Evolutionary conservation across 768 basidiomycete species (phyloP), one percentile per base, ranked within the genome.

Genomic region (Neoboletus brunneissimus): DNA sequence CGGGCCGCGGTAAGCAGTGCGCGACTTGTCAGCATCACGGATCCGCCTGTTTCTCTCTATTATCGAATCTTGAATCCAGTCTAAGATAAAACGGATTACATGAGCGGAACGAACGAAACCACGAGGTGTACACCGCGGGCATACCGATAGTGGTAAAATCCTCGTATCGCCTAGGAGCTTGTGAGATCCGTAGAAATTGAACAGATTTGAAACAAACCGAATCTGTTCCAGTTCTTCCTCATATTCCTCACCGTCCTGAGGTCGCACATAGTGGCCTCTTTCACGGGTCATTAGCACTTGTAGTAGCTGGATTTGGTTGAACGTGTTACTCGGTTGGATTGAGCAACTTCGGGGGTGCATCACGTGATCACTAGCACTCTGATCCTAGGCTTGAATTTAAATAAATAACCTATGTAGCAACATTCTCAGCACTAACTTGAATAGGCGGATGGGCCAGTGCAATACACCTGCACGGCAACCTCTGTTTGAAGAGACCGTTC

Each of bases 41-140:
- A 89, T 77, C 23, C 92, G 86, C 63, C 90, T 78, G 59, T 88
- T 89, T 27, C 94, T 81, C 68, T 98, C 96, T 32, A 91, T 80
- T 42, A 94, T 84, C 3, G 94, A 91, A 74, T 98, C 96, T 66
- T 97, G 91, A 47, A 98, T 90, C 96, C 96, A 98, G 70, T 98
- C 96, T 97, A 63, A 35, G 52, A 35, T 35, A 7, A 23, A 34
- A 46, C 54, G 6, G 4, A 47, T 57, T 57, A 53, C 47, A 60
- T 54, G 55, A 54, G 52, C 48, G 54, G 31, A 49, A 47, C 59
- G 57, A 64, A 51, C 49, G 23, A 60, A 52, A 46, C 45, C 29
- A 59, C 40, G 51, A 57, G 54, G 50, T 48, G 35, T n/a, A 51
- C 6, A 44, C 55, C 47, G 59, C 52, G 27, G 48, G 72, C 78